Evolutionary conservation across 495 filamentous ascomycete species (phyloP).

Genomic region (Cercophora newfieldiana): DNA sequence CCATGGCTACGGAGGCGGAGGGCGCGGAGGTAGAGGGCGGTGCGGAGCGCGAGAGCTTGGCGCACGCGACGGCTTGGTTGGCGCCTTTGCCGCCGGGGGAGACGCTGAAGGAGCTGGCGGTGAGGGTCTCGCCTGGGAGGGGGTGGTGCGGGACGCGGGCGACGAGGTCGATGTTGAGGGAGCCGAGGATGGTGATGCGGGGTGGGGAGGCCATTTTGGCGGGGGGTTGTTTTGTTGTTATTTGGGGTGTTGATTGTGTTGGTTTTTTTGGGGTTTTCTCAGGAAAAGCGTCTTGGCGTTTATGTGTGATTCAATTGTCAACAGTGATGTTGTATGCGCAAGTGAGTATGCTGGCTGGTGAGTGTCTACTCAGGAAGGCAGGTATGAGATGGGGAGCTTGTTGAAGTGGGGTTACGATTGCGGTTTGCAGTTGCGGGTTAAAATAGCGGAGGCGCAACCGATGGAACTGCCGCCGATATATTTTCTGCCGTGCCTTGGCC

Average conservation of each 20-base stretch:
- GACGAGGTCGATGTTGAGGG: conserved; percentile 90
- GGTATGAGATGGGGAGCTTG: no score
- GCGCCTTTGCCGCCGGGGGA: conserved; percentile 92
- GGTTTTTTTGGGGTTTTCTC: neutral
- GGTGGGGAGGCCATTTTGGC: conserved; percentile 25
- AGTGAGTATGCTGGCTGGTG: no score
- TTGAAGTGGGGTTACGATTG: no score
- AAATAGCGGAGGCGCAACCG: neutral
- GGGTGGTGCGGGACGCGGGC: conserved; percentile 84
- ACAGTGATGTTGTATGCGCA: neutral
- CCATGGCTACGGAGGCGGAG: conserved; percentile 69
- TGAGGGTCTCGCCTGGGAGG: conserved; percentile 81
- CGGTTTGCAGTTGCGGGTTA: neutral
- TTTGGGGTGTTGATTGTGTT: neutral
- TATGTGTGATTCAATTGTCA: neutral
- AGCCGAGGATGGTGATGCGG: conserved; percentile 79
- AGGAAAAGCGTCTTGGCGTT: neutral
- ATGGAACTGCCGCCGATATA: neutral
- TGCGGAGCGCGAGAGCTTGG: conserved; percentile 46
- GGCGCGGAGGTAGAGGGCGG: conserved; percentile 31
- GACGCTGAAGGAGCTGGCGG: conserved; percentile 70
- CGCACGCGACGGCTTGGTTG: conserved; percentile 87
- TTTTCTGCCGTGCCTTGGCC: neutral
- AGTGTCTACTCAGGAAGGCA: no score
- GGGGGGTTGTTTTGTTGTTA: neutral